A percentile compares a stretch with the other conserved stretches of the same genome.
Conservation (phyloP, 1,284 basidiomycete species). For the Microbotryum lychnidis-dioicae region DNA sequence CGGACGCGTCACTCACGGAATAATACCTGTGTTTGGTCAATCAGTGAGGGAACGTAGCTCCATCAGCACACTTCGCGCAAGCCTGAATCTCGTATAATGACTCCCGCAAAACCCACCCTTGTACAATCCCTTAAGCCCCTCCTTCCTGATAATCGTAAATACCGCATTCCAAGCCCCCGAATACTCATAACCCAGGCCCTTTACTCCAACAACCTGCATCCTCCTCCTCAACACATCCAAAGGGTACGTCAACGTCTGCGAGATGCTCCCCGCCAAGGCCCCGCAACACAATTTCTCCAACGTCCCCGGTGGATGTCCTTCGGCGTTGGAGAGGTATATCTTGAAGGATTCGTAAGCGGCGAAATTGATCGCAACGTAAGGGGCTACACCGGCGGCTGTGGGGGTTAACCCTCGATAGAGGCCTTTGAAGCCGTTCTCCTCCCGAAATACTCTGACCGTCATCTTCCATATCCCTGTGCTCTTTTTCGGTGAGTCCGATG, state of each 20-base stretch:
- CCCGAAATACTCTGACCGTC: constrained; percentile 39
- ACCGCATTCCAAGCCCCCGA: constrained; percentile 18
- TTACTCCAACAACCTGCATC: constrained; percentile 91
- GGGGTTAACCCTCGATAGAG: constrained; percentile 42
- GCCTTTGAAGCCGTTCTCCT: constrained; percentile 42
- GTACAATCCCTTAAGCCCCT: neutral
- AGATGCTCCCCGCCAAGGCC: constrained; percentile 55
- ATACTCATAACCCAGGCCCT: constrained; percentile 46
- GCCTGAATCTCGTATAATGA: too few relatives aligned
- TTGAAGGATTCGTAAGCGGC: constrained; percentile 34
- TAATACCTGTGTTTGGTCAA: too few relatives aligned
- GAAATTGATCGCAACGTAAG: constrained; percentile 35
- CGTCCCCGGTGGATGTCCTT: constrained; percentile 28
- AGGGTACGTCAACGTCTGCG: constrained; percentile 89
- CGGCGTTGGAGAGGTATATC: constrained; percentile 24
- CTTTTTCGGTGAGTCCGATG: constrained; percentile 17
- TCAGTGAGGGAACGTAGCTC: too few relatives aligned
- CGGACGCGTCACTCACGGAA: too few relatives aligned
- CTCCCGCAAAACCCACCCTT: neutral
- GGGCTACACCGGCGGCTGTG: constrained; percentile 32
- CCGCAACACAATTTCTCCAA: constrained; percentile 44
- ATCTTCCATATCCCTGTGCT: constrained; percentile 40
- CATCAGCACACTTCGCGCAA: too few relatives aligned
- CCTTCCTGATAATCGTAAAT: neutral
- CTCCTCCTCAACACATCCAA: constrained; percentile 88